Conservation (phyloP, 306 rosid genomes). For the Casuarina glauca region DNA sequence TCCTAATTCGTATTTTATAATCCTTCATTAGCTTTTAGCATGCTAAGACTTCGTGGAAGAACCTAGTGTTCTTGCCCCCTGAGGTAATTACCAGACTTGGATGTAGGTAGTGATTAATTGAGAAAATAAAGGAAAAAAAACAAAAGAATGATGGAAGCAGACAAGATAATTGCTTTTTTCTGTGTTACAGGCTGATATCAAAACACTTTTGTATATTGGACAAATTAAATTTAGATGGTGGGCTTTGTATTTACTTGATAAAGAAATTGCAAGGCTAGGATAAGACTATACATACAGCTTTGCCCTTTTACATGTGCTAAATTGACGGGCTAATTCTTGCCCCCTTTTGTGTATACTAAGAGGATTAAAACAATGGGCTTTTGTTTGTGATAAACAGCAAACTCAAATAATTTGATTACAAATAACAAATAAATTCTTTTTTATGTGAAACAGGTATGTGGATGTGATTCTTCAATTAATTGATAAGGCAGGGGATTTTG, state of each 20-base stretch:
- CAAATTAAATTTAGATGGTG: neutral
- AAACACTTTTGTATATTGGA: neutral
- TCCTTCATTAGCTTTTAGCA: too few relatives aligned
- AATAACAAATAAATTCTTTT: constrained; percentile 3
- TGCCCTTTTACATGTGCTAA: too few relatives aligned
- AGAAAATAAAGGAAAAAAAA: too few relatives aligned
- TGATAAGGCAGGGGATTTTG: constrained; percentile 99
- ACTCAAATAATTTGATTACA: neutral
- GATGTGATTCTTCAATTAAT: constrained; percentile 98
- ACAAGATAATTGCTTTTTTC: too few relatives aligned
- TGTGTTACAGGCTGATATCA: neutral
- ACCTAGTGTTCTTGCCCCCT: too few relatives aligned
- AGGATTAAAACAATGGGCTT: neutral
- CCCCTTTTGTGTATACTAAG: too few relatives aligned
- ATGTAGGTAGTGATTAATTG: too few relatives aligned
- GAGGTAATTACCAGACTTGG: too few relatives aligned
- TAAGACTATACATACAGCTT: neutral
- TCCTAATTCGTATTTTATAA: too few relatives aligned
- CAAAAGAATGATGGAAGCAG: too few relatives aligned
- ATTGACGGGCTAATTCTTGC: neutral
- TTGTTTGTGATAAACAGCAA: neutral
- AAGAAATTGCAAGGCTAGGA: neutral
- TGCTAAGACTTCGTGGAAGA: too few relatives aligned
- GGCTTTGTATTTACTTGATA: neutral
- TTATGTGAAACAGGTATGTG: constrained; percentile 71